Conservation (phyloP, 257 asterid species). For the Salvia hispanica region DNA sequence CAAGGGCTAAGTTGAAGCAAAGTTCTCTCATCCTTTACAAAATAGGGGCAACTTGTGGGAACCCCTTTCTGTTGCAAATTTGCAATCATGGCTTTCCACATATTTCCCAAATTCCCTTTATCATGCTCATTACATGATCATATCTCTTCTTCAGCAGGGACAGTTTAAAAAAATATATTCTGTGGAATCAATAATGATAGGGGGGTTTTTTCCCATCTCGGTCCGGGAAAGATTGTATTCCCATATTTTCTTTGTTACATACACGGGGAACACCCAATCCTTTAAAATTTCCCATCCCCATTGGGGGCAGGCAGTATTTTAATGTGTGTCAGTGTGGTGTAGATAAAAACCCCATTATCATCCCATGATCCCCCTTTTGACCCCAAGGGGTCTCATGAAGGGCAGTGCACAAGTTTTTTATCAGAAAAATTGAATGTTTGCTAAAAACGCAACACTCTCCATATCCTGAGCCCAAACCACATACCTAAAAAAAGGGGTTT, state of each 20-base stretch:
- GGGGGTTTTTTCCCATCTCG: slow-evolving; percentile 93
- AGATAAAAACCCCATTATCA: slow-evolving; percentile 90
- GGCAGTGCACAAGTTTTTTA: slow-evolving; percentile 81
- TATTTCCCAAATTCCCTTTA: slow-evolving; percentile 81
- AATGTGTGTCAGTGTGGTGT: slow-evolving; percentile 89
- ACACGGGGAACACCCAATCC: slow-evolving; percentile 84
- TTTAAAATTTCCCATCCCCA: slow-evolving; percentile 96
- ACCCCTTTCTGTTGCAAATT: slow-evolving; percentile 98
- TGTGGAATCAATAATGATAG: slow-evolving; percentile 85
- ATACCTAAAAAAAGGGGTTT: slow-evolving; percentile 76
- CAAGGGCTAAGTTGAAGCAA: slow-evolving; percentile 92
- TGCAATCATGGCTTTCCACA: slow-evolving; percentile 99
- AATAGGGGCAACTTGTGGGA: slow-evolving; percentile 96
- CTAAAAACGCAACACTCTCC: slow-evolving; percentile 95
- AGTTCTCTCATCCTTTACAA: slow-evolving; percentile 90
- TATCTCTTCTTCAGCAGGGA: slow-evolving; percentile 72
- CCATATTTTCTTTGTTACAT: slow-evolving; percentile 82
- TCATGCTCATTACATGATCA: slow-evolving; percentile 97
- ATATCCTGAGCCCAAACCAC: slow-evolving; percentile 95
- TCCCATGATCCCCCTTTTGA: slow-evolving; percentile 99
- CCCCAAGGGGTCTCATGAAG: slow-evolving; percentile 98
- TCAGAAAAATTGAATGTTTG: slow-evolving; percentile 96
- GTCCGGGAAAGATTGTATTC: slow-evolving; percentile 86
- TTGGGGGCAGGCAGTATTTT: slow-evolving; percentile 98
- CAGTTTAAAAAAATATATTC: slow-evolving; percentile 84